Percentiles rank a stretch among this genome's conserved stretches.
These are phyloP conservation scores for Alternaria viburni DNA, from an alignment of 2,329 filamentous ascomycete genomes.

Conservation along the genomic window DNA sequence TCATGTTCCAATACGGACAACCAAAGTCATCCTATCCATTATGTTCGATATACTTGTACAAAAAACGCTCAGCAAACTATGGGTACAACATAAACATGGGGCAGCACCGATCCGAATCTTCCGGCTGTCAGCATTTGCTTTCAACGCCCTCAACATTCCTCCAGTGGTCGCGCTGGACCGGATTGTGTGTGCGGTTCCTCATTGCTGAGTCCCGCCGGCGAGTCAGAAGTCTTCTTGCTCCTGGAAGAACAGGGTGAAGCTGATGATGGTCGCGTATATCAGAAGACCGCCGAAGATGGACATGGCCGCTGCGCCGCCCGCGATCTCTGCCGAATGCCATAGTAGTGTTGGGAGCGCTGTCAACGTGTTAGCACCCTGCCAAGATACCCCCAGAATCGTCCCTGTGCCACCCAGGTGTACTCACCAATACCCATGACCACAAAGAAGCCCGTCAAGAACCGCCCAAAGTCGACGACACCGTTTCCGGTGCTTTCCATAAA, in stretches of 20 bases:
- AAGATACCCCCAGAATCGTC: background rate
- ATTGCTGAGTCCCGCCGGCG: conserved; percentile 34
- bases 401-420: conserved; percentile 48
- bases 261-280: conserved; percentile 98
- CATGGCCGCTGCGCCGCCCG: conserved; percentile 89
- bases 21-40: conserved; percentile 7
- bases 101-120: background rate
- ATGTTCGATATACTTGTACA: conserved; percentile 30
- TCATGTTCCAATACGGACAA: background rate
- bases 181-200: conserved; percentile 6
- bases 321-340: conserved; percentile 84
- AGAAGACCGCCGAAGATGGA: conserved; percentile 88
- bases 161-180: background rate
- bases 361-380: conserved; percentile 18
- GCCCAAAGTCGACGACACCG: conserved; percentile 87
- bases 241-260: conserved; percentile 97
- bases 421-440: conserved; percentile 96
- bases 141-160: background rate
- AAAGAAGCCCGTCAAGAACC: conserved; percentile 93
- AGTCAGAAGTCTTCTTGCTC: conserved; percentile 92
- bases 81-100: conserved; percentile 15
- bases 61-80: conserved; percentile 31
- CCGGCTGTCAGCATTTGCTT: background rate
- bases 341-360: conserved; percentile 86
- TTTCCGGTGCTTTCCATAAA: conserved; percentile 87